Base-by-base conservation (phyloP, 148 eudicot genomes). In the Silene uniflora region DNA sequence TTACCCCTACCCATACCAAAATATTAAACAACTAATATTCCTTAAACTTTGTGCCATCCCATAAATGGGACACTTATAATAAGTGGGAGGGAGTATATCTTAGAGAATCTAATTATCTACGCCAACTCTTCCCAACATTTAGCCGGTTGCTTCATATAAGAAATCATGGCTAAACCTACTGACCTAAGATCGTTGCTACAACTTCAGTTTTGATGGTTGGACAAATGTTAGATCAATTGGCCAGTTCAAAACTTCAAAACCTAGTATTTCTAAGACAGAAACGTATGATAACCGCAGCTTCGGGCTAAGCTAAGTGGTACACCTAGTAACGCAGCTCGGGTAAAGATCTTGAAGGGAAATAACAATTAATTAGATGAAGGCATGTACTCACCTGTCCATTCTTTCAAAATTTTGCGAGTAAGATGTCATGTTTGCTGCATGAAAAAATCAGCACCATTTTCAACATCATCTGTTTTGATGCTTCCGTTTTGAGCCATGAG, bases 361-460 rank as follows among this genome's bases (percentile, higher is more conserved):
- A 23, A 21, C 21, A 69, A 69, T 25, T 11, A 7, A 35, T 29
- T 47, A 59, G 60, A 54, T 44, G 7, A 24, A 59, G 49, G 32
- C 3, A 76, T 65, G 16, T 29, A 49, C 76, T 66, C 58, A 72
- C 79, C 72, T 65, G 59, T 46, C 44, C 18, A 13, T 25, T 25
- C 23, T 8, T 72, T 9, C 21, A 52, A 17, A 13, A 61, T 69
- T 18, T 25, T 14, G 55, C 4, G 47, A 10, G 22, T 22, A 42
- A 75, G 47, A 18, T 54, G 18, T 29, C 12, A 63, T 21, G 52
- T 60, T 52, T 59, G 70, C 11, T 44, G 72, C 60, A 56, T 75
- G 71, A 88, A 91, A 83, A 84, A 80, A 85, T 89, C 97, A 73
- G 97, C 98, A 61, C 98, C 98, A 74, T 80, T 68, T 83, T 88